phyloP scores from a whole-genome alignment of 2,329 filamentous ascomycete species.

The Diaporthe sp. region DNA sequence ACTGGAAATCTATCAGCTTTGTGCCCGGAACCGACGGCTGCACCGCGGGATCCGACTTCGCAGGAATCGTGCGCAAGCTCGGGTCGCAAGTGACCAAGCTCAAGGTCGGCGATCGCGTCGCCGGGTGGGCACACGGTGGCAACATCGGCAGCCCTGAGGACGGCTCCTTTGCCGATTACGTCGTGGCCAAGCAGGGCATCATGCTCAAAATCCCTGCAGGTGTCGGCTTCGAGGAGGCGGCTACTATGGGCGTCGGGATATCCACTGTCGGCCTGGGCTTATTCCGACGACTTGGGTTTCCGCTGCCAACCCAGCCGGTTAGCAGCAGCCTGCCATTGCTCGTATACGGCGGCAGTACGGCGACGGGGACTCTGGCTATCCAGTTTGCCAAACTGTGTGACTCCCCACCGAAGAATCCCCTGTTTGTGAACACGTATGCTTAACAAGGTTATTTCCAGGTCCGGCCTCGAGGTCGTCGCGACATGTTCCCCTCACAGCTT shows the following conservation, averaged over 20 bases:
- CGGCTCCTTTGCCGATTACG: constrained; percentile 16
- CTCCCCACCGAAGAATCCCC: not conserved
- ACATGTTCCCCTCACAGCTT: constrained; percentile 55
- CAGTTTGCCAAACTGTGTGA: not conserved
- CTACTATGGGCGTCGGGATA: not conserved
- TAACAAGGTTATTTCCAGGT: not conserved
- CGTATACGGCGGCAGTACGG: not conserved
- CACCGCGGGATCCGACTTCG: constrained; percentile 46
- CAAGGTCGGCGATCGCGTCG: constrained; percentile 7
- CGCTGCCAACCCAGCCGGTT: not conserved
- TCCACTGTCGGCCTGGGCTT: not conserved
- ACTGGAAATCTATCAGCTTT: constrained; percentile 45
- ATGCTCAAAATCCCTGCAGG: constrained; percentile 6
- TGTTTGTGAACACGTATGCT: not conserved
- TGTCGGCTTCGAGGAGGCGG: constrained; percentile 8
- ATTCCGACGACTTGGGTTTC: not conserved
- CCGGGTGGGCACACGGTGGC: constrained; percentile 5
- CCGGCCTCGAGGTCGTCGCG: constrained; percentile 47
- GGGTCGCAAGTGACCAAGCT: not conserved
- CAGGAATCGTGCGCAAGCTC: constrained; percentile 44
- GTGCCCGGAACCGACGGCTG: constrained; percentile 38
- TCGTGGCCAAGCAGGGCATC: not conserved
- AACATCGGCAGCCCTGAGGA: not conserved
- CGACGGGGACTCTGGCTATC: not conserved
- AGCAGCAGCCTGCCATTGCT: not conserved